Base-by-base conservation (phyloP, 352 stramenopile species). In the Pilasporangium apinafurcum region DNA sequence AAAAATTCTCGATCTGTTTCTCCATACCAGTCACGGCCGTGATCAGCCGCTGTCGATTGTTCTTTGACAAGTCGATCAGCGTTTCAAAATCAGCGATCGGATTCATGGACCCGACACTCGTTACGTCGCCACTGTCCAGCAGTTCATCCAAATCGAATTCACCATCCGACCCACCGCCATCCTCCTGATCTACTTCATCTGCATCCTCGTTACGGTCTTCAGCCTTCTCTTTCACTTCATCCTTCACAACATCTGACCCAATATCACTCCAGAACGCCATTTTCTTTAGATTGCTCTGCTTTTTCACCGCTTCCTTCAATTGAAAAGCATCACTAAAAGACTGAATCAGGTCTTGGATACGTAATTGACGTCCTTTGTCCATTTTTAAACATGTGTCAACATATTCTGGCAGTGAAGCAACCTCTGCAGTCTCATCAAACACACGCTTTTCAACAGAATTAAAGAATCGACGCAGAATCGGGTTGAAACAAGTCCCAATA, bases 221-320 rank as follows among this genome's bases (percentile, higher is more conserved):
- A 14, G 22, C 28, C 5, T 26, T 36, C 49, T 79, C 79, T 1
- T 70, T 49, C 30, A 58, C 40, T 34, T 77, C 56, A 20, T 63
- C 67, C 39, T 68, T 66, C 0, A 69, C 48, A 14, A 43, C 49
- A 4, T 46, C 25, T 9, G 44, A 22, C n/a, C 29, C 46, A 4
- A 85, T 62, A 32, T 92, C 79, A 38, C 80, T 92, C 80, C 77
- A 92, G 39, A 90, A 92, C 6, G 63, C 60, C 36, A 82, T 83
- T 45, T 88, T 89, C 66, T 86, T 90, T 21, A 60, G 51, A 36
- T 73, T 69, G 24, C 59, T 65, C 35, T 73, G 64, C 28, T 71
- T 74, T 44, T 86, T 80, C 1, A 87, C 68, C 0, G 80, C 80
- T 43, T 90, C 72, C 40, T 85, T 86, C 18, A 92, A 43, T 40